Evolutionary conservation across 2,329 filamentous ascomycete species (phyloP).

Genomic region (Nigrospora sphaerica): DNA sequence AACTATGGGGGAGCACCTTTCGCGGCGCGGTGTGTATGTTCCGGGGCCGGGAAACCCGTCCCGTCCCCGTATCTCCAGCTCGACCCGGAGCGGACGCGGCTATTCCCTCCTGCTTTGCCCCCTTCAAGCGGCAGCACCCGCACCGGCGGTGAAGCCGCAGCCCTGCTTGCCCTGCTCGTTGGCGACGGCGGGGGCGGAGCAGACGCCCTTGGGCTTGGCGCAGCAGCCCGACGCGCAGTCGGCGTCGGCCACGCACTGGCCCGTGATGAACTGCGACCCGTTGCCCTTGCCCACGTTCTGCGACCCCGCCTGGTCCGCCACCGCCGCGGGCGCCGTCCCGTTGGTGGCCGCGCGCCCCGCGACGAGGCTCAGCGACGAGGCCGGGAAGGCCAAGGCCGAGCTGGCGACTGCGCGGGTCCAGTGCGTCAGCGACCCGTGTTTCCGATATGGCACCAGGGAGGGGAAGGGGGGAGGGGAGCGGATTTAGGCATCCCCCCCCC

Average conservation of each 20-base stretch:
- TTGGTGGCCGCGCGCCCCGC: background rate
- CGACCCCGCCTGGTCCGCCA: conserved; percentile 11
- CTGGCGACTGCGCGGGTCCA: conserved; percentile 1
- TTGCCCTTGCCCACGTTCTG: conserved; percentile 16
- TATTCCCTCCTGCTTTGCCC: too few relatives aligned
- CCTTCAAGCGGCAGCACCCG: conserved; percentile 1
- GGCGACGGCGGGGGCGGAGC: conserved; percentile 14
- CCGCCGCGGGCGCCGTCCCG: background rate
- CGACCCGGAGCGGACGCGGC: too few relatives aligned
- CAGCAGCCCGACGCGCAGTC: conserved; percentile 19
- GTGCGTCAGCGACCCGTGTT: too few relatives aligned
- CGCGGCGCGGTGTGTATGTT: too few relatives aligned
- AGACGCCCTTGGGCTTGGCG: conserved; percentile 14
- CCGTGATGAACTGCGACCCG: conserved; percentile 21
- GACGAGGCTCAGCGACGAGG: background rate
- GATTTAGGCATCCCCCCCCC: too few relatives aligned
- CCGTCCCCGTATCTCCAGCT: too few relatives aligned
- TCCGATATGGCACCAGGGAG: conserved; percentile 3
- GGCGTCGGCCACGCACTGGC: conserved; percentile 18
- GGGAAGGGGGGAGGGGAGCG: background rate
- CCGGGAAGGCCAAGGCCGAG: conserved; percentile 4
- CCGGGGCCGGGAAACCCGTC: too few relatives aligned
- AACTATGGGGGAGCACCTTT: too few relatives aligned
- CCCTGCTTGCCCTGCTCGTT: conserved; percentile 15
- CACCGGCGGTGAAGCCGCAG: conserved; percentile 10